phyloP scores from a whole-genome alignment of 495 filamentous ascomycete species.

The Hypoxylon cercidicola region DNA sequence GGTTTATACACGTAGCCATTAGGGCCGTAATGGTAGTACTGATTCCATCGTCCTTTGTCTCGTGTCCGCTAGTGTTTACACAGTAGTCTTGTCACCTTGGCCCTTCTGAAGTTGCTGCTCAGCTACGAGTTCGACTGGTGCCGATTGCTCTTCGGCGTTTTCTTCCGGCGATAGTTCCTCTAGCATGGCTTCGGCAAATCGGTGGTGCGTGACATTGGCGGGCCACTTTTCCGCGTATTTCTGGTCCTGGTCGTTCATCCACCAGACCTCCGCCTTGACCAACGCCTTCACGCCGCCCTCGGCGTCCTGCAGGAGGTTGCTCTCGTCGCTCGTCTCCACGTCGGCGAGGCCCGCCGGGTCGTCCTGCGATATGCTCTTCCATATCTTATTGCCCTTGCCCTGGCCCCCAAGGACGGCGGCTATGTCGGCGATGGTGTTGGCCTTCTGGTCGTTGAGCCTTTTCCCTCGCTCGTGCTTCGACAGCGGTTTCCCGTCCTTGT shows the following conservation, averaged over 20 bases:
- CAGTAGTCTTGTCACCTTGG: conserved; percentile 2
- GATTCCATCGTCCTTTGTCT: background rate
- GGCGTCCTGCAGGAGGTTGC: conserved; percentile 47
- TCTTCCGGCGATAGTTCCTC: background rate
- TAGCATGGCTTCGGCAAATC: conserved; percentile 16
- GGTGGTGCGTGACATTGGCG: conserved; percentile 68
- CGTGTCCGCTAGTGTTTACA: background rate
- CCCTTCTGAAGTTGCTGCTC: background rate
- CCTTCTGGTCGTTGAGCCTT: conserved; percentile 84
- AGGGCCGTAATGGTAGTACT: conserved; percentile 11
- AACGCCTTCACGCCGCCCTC: conserved; percentile 44
- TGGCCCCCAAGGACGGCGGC: conserved; percentile 74
- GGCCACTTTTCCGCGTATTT: conserved; percentile 76
- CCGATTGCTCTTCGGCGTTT: background rate
- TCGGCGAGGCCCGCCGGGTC: conserved; percentile 40
- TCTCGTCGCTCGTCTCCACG: conserved; percentile 44
- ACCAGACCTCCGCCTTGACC: conserved; percentile 65
- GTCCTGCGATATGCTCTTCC: conserved; percentile 50
- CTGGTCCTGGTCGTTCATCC: conserved; percentile 73
- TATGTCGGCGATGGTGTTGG: conserved; percentile 87
- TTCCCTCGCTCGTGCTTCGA: conserved; percentile 66
- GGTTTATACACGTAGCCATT: conserved; percentile 23
- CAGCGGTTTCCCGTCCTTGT: conserved; percentile 55
- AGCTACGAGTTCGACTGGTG: conserved; percentile 4
- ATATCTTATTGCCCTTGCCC: conserved; percentile 59